Base-by-base conservation (phyloP, 192 early-diverging fungal genomes). In the Umbelopsis isabellina region DNA sequence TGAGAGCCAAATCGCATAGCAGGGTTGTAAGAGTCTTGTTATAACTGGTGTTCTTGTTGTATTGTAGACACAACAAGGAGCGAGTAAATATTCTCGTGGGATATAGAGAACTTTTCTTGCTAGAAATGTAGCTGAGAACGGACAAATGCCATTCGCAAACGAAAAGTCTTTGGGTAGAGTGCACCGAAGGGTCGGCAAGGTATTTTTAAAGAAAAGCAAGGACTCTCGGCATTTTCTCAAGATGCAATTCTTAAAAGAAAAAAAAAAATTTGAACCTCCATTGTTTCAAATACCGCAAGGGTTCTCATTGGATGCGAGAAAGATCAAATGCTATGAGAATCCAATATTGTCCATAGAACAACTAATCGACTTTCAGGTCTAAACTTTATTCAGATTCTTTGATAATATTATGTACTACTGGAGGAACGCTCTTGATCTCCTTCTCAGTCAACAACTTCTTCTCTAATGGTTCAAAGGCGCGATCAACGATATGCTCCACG, bases 401-500 rank as follows among this genome's bases (percentile, higher is more conserved):
- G 61, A 79, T 69, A 7, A 74, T 74, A 21, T 75, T 65, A 45
- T 55, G 52, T 23, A 25, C 27, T 18, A 61, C 55, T 33, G 27
- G 55, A 35, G 55, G 12, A 25, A 61, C 30, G 2, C 2, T 6
- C 23, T 53, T 25, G 0, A 23, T 23, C 9, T 61, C 55, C 18
- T 61, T 76, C 71, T 76, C 72, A 49, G 16, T 66, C 35, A 66
- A 69, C 47, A 66, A 66, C 49, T 22, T 80, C 73, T 58, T 46
- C 20, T 77, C 75, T 35, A 84, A 44, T 69, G 75, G 81, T 46
- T 88, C 85, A 75, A 91, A 90, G 10, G 80, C 72, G 44, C 78
- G 80, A 65, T 89, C 90, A 13, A 91, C 81, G 12, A 80, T 70
- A 21, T 75, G 70, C 69, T 91, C 90, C 20, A 88, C 71, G 15